Percentiles rank a stretch among this genome's conserved stretches.
Evolutionary conservation across 495 filamentous ascomycete genomes (phyloP).

Genomic region (Aspergillus sparsus): DNA sequence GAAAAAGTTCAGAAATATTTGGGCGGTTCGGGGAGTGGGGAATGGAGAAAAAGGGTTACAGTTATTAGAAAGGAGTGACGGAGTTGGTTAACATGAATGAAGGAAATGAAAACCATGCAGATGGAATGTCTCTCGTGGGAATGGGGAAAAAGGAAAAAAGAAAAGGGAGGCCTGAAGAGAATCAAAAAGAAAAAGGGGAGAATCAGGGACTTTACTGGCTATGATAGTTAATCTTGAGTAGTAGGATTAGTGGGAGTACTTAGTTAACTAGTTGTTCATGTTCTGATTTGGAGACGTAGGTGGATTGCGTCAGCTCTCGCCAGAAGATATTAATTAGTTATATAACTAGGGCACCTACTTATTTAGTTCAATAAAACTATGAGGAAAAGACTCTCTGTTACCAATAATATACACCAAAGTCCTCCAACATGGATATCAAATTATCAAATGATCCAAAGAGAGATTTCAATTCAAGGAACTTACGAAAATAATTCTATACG

Average conservation of each 20-base stretch:
- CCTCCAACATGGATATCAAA: no score
- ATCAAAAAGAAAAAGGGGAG: conserved; percentile 10
- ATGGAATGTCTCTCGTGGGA: not conserved
- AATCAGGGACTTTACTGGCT: not conserved
- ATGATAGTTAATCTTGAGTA: not conserved
- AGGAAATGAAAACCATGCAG: not conserved
- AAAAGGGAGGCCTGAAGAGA: not conserved
- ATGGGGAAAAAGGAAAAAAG: not conserved
- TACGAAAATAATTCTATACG: no score
- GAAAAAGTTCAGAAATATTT: not conserved
- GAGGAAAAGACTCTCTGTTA: no score
- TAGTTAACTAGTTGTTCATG: not conserved
- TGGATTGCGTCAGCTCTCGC: conserved; percentile 16
- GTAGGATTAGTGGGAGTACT: no score
- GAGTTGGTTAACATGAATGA: not conserved
- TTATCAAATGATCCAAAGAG: no score
- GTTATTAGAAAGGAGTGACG: not conserved
- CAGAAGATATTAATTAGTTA: not conserved
- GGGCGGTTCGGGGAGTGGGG: not conserved
- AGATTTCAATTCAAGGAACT: no score
- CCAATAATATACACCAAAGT: no score
- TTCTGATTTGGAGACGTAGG: conserved; percentile 5
- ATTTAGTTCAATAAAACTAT: no score
- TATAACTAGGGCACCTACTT: no score
- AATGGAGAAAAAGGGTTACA: not conserved